These are phyloP conservation scores for Fusarium veterinarium DNA, from an alignment of 2,329 filamentous ascomycete species.

Conservation along the genomic window DNA sequence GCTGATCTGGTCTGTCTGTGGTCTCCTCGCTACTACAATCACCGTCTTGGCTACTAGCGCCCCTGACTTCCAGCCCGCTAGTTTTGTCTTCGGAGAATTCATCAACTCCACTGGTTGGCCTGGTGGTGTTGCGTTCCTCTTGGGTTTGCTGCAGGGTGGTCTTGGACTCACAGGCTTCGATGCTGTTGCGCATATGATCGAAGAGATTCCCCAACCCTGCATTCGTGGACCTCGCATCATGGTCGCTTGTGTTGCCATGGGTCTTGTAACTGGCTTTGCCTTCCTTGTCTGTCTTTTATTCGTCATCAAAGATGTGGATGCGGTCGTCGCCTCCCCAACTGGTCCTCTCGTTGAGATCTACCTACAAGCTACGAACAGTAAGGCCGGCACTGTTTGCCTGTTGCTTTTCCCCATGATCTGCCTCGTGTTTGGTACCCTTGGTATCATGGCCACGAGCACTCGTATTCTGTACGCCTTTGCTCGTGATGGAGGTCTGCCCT, in stretches of 20 bases:
- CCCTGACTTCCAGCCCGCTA: background rate
- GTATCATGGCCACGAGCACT: background rate
- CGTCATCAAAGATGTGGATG: rapidly evolving
- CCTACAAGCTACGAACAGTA: background rate
- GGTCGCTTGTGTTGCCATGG: background rate
- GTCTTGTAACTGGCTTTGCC: rapidly evolving
- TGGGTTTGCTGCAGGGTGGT: background rate
- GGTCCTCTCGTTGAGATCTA: background rate
- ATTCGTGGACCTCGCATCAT: background rate
- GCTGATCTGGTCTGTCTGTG: background rate
- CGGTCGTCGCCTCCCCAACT: background rate
- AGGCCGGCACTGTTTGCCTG: background rate
- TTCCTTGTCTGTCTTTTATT: background rate
- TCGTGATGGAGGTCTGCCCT: background rate
- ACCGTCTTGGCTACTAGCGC: background rate
- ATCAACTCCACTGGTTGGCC: background rate
- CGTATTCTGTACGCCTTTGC: background rate
- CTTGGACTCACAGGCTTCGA: background rate
- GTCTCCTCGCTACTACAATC: background rate
- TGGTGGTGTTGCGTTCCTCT: background rate
- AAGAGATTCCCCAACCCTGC: background rate
- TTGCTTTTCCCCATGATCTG: background rate
- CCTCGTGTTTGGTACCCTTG: rapidly evolving
- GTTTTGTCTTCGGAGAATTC: background rate
- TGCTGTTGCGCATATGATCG: background rate